Evolutionary conservation across 495 filamentous ascomycete genomes (phyloP).

Genomic region (Neurospora sp.): DNA sequence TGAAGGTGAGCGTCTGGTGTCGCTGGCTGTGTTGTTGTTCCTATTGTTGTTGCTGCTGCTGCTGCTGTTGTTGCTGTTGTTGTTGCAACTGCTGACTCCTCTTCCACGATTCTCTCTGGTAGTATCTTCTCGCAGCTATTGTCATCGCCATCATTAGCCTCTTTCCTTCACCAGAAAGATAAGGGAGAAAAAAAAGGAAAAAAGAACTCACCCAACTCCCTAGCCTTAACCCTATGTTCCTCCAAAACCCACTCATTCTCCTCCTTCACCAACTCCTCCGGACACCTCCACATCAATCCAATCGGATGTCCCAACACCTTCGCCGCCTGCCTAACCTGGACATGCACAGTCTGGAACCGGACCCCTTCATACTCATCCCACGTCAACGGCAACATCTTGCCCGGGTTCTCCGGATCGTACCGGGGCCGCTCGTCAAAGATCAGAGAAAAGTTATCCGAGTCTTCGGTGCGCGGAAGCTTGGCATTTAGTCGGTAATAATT

Average conservation of each 20-base stretch:
- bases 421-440: not conserved
- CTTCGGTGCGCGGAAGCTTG: slow-evolving; percentile 8
- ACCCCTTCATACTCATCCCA: not conserved
- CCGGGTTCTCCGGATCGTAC: not conserved
- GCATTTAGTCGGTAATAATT: slow-evolving; percentile 30
- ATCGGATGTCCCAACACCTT: not conserved
- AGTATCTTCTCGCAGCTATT: not conserved
- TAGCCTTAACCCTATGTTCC: slow-evolving; percentile 16
- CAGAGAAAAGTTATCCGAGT: not conserved
- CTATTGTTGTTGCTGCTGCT: not conserved
- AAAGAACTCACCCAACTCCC: slow-evolving; percentile 28
- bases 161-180: not conserved
- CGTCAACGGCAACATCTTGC: not conserved
- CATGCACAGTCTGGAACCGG: not conserved
- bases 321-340: slow-evolving; percentile 5
- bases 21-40: not conserved
- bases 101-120: not conserved
- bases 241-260: slow-evolving; percentile 27
- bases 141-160: not conserved
- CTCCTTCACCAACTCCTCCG: slow-evolving; percentile 26
- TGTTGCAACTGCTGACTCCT: not conserved
- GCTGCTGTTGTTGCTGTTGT: not conserved
- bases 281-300: slow-evolving; percentile 24
- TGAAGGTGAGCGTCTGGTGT: not conserved
- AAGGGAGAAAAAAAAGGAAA: not conserved